These are phyloP conservation scores for Verticillium alfalfae DNA, from an alignment of 2,329 filamentous ascomycete species.

Conservation along the genomic window DNA sequence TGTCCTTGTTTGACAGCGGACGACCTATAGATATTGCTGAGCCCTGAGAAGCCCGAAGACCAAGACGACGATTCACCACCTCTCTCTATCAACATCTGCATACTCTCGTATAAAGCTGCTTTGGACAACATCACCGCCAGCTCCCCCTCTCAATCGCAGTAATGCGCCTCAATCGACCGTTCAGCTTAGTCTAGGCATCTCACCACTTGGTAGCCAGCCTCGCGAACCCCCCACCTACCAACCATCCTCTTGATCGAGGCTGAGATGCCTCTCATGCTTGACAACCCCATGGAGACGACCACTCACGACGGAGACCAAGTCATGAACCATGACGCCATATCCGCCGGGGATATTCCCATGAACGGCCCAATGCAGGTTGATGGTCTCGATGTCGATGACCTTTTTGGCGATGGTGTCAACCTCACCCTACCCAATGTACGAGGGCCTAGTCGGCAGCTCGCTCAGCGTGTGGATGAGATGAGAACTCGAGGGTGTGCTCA, in stretches of 20 bases:
- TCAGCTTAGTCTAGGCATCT: not conserved
- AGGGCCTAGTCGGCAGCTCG: slow-evolving; percentile 59
- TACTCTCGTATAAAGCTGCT: not conserved
- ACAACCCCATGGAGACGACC: slow-evolving; percentile 32
- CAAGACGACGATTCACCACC: not conserved
- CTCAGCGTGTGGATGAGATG: slow-evolving; percentile 71
- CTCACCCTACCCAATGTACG: slow-evolving; percentile 45
- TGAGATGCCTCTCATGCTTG: slow-evolving; percentile 50
- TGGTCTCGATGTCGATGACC: slow-evolving; percentile 62
- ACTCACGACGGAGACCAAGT: slow-evolving; percentile 36
- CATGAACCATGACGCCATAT: slow-evolving; percentile 8
- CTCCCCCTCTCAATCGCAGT: not conserved
- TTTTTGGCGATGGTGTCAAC: slow-evolving; percentile 68
- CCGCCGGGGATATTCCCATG: slow-evolving; percentile 7
- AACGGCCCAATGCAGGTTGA: slow-evolving; percentile 43
- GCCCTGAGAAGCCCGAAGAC: not conserved
- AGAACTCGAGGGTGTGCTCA: slow-evolving; percentile 73
- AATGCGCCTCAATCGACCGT: not conserved
- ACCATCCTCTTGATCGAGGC: slow-evolving; percentile 19
- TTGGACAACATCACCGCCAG: not conserved
- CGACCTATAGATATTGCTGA: no score
- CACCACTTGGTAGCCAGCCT: not conserved
- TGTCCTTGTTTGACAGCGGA: no score
- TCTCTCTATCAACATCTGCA: not conserved
- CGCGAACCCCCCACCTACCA: not conserved